Evolutionary conservation across 495 filamentous ascomycete genomes (phyloP), one percentile per base, ranked within the genome.

Genomic region (Aspergillus heteromorphus): DNA sequence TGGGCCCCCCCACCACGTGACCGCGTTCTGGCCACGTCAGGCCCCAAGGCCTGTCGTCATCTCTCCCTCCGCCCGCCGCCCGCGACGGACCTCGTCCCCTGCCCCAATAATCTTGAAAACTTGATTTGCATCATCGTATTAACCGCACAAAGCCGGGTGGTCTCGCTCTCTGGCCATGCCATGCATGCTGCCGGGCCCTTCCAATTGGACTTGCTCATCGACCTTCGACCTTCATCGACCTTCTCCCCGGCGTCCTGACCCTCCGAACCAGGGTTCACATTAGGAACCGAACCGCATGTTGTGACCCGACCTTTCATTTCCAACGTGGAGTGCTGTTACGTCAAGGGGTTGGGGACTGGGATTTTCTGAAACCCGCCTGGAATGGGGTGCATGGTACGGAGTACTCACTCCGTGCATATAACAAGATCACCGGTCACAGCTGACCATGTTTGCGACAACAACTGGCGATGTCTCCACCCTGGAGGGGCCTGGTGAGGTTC

Each of bases 11-110:
- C 7, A 19, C 27, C 43, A 47, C 43, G 43, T 47, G 43, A 47
- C 21, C 21, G 19, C n/a, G 43, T 25, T 47, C 43, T 47, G 43
- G 43, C 43, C 43, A 47, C 43, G 43, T 47, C 43, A 47, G 43
- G 43, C 43, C 18, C 42, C 42, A 38, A 38, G 34, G 34, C 34
- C 42, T 45, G 42, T 21, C 42, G 42, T 45, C 42, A 45, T 45
- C 42, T 25, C 19, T 45, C 43, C 11, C 4, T 27, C 18, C 27
- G 14, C 43, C 43, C n/a, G n/a, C n/a, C n/a, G n/a, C n/a, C n/a
- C n/a, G n/a, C n/a, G n/a, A n/a, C n/a, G n/a, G n/a, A n/a, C n/a
- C n/a, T 16, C 20, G 3, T 16, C 11, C n/a, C 13, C n/a, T 11
- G 13, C 43, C 18, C 13, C 43, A n/a, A 5, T 27, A 18, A 13